Evolutionary conservation across 352 stramenopile species (phyloP), one percentile per base, ranked within the genome.

Genomic region (Phytopythium aichiense): DNA sequence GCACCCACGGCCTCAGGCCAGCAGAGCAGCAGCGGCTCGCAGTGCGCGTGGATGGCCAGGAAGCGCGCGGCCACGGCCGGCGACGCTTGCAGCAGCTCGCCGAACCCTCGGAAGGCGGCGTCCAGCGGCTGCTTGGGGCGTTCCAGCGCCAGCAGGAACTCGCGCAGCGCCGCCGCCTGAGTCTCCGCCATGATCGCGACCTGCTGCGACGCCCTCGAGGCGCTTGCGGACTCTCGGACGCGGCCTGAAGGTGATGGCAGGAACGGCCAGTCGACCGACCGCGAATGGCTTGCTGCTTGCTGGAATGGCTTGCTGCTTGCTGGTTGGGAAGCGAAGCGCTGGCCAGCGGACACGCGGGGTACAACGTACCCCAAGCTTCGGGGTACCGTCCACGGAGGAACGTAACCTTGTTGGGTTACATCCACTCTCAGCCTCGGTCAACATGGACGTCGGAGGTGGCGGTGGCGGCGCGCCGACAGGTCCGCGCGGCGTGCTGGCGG

Each of bases 81-180:
- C 60, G 46, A 54, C 64, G 59, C 61, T 28, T 35, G 67, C 20
- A 51, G 38, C 5, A 82, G 55, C 40, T 68, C 59, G 0, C 73
- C 70, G 54, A 91, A 88, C 37, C 25, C 58, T 37, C 71, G 40
- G 25, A 92, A 65, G 11, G 77, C 70, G 9, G 60, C 73, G 55
- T 92, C 81, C 33, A 92, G 71, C n/a, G 72, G 69, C 76, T 85
- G 74, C 58, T 74, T 80, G 31, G 68, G 51, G 42, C 80, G 77
- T 79, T 91, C 81, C 45, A 69, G 68, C 33, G 71, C 72, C 56
- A 92, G 75, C 60, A 92, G 68, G 59, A 92, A 73, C 63, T 92
- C 79, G 31, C 84, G 84, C 63, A 92, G 66, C 56, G 65, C 72
- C 13, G 56, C 60, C 61, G 59, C 51, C 8, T 58, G 46, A 6